Evolutionary conservation across 1,284 basidiomycete genomes (phyloP), one percentile per base, ranked within the genome.

Genomic region (Rhodotorula sp.): DNA sequence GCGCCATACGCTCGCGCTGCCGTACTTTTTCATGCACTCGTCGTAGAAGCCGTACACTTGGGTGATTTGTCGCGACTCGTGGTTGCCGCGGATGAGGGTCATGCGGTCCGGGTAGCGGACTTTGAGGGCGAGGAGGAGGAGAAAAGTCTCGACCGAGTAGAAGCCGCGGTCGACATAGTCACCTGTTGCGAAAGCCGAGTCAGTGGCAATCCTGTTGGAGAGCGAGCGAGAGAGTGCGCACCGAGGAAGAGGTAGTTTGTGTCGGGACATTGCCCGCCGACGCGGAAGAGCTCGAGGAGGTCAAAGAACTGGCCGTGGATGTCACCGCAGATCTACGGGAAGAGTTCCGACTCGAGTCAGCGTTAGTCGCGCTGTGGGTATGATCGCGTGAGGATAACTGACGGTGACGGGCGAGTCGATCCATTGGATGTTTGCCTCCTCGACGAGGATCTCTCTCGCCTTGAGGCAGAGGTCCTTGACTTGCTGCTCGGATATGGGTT

Each of bases 41-140:
- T 99, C 96, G 83, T 98, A 99, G 81, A 99, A 99, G 20, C 95
- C 96, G 81, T 99, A 99, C 0, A 99, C 95, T 68, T 99, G 95
- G 0, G 94, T 97, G 78, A 99, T 99, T 81, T 99, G 95, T 6
- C 95, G 85, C n/a, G 92, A 95, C 82, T 99, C 95, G 84, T 99
- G 95, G 84, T 99, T 99, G 20, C 95, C 95, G 48, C 95, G 87
- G 76, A 99, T 96, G 75, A 99, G 87, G 0, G 94, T 98, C 80
- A 99, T 96, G 60, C 95, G 88, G 80, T 99, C 96, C 26, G 94
- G 95, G 81, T 97, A 98, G 29, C 95, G 91, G 63, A 98, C 95
- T 83, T 99, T 99, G 80, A 96, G 87, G 2, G 95, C 91, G 64
- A 99, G 87, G 12, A 99, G 86, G 44, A 99, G 87, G 14, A 97